Conservation (phyloP, 2,329 filamentous ascomycete species). For the Monosporascus sp. region DNA sequence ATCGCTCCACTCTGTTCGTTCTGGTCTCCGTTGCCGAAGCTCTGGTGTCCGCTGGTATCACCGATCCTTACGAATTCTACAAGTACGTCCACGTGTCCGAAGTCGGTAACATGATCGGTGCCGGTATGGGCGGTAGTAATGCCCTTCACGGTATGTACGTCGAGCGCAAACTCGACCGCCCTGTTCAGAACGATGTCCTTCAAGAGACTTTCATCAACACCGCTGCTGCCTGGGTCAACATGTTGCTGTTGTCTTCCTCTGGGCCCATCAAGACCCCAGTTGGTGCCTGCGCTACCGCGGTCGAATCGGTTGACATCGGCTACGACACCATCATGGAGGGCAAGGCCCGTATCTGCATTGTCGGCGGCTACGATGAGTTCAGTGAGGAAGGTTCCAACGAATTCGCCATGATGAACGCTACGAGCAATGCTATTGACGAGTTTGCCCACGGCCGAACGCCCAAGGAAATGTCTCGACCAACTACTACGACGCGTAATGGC, state of each 20-base stretch:
- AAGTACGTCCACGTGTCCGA: constrained; percentile 98
- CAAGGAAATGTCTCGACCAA: constrained; percentile 94
- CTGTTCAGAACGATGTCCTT: constrained; percentile 96
- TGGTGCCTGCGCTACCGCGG: constrained; percentile 92
- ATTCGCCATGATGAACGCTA: constrained; percentile 99
- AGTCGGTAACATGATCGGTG: constrained; percentile 96
- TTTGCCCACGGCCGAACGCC: constrained; percentile 93
- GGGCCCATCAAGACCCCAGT: constrained; percentile 98
- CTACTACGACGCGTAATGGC: constrained; percentile 91
- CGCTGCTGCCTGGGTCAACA: constrained; percentile 99
- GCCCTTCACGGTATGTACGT: constrained; percentile 98
- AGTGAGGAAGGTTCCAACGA: constrained; percentile 98
- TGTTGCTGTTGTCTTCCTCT: constrained; percentile 94
- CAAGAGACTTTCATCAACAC: constrained; percentile 99
- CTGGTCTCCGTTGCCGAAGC: constrained; percentile 91
- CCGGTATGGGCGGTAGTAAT: constrained; percentile 91
- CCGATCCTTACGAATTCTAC: constrained; percentile 99
- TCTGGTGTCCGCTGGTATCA: constrained; percentile 88
- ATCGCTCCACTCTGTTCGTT: constrained; percentile 91
- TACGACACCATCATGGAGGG: constrained; percentile 98
- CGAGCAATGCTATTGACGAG: constrained; percentile 95
- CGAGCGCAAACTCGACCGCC: constrained; percentile 93
- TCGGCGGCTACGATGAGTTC: constrained; percentile 98
- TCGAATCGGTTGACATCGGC: constrained; percentile 95
- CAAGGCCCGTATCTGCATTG: constrained; percentile 95